A percentile compares a stretch with the other conserved stretches of the same genome.
phyloP scores from a whole-genome alignment of 2,329 filamentous ascomycete genomes.

The Clarireedia sp. region DNA sequence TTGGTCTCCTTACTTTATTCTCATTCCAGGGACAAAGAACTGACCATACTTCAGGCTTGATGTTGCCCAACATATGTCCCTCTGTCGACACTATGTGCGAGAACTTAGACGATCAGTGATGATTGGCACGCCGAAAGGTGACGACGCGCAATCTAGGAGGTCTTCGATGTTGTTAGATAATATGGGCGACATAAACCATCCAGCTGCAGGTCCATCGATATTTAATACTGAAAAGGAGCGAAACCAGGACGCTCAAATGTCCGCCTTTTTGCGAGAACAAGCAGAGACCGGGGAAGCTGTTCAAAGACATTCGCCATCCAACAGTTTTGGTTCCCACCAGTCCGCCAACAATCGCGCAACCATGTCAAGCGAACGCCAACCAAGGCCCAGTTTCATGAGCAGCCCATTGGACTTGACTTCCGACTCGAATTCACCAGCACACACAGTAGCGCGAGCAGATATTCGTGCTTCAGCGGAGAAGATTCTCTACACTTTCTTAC shows the following conservation, averaged over 20 bases:
- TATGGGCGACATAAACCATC: slow-evolving; percentile 57
- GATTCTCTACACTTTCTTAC: slow-evolving; percentile 94
- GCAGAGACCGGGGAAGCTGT: slow-evolving; percentile 28
- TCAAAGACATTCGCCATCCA: slow-evolving; percentile 48
- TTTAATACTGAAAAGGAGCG: slow-evolving; percentile 63
- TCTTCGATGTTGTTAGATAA: slow-evolving; percentile 74
- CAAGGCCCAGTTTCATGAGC: slow-evolving; percentile 48
- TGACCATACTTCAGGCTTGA: slow-evolving; percentile 64
- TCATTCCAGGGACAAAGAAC: background rate
- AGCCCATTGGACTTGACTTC: slow-evolving; percentile 55
- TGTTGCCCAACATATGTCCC: slow-evolving; percentile 97
- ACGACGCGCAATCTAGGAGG: slow-evolving; percentile 68
- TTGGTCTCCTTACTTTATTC: background rate
- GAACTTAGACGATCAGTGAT: slow-evolving; percentile 90
- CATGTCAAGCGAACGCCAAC: slow-evolving; percentile 40
- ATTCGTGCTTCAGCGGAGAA: slow-evolving; percentile 92
- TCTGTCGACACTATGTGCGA: slow-evolving; percentile 94
- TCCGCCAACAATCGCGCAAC: slow-evolving; percentile 34
- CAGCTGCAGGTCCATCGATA: slow-evolving; percentile 52
- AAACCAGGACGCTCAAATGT: slow-evolving; percentile 82
- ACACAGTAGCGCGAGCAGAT: slow-evolving; percentile 80
- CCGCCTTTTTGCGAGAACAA: slow-evolving; percentile 73
- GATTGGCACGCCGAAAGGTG: slow-evolving; percentile 83
- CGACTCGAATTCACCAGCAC: slow-evolving; percentile 74
- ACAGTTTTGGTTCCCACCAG: slow-evolving; percentile 27